A percentile compares a stretch with the other conserved stretches of the same genome.
Conservation (phyloP, 2,329 filamentous ascomycete species). For the Rutstroemia sp. region DNA sequence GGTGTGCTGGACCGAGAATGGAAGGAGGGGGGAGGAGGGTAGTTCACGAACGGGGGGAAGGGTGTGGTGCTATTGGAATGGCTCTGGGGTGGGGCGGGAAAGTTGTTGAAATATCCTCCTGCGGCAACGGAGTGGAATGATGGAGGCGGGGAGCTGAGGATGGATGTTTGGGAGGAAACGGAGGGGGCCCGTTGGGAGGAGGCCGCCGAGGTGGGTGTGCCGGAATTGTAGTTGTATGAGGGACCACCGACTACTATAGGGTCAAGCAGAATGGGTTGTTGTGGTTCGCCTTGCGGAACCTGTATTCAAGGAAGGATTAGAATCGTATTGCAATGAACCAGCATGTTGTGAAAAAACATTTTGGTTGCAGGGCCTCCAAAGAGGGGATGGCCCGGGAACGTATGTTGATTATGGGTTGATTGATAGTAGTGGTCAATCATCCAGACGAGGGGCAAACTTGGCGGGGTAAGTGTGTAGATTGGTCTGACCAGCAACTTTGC, state of each 20-base stretch:
- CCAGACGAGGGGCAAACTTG: no score
- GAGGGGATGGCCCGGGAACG: neutral
- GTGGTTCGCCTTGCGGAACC: constrained; percentile 15
- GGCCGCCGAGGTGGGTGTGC: constrained; percentile 16
- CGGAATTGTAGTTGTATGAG: constrained; percentile 23
- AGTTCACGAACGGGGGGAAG: constrained; percentile 14
- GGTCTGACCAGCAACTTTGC: no score
- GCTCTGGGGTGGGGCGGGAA: no score
- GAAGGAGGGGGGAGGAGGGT: constrained; percentile 10
- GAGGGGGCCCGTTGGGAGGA: constrained; percentile 12
- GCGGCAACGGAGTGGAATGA: constrained; percentile 15
- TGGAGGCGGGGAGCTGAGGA: constrained; percentile 21
- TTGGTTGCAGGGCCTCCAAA: neutral
- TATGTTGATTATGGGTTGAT: no score
- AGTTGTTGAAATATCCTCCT: neutral
- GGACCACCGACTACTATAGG: constrained; percentile 13
- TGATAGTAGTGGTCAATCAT: no score
- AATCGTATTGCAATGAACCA: neutral
- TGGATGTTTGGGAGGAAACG: constrained; percentile 14
- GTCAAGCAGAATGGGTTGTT: constrained; percentile 18
- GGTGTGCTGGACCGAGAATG: constrained; percentile 7
- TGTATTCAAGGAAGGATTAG: constrained; percentile 2
- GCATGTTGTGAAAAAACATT: neutral
- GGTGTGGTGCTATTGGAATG: neutral
- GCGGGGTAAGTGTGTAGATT: no score